Evolutionary conservation across 495 filamentous ascomycete species (phyloP).

Genomic region (Penicillium steckii): DNA sequence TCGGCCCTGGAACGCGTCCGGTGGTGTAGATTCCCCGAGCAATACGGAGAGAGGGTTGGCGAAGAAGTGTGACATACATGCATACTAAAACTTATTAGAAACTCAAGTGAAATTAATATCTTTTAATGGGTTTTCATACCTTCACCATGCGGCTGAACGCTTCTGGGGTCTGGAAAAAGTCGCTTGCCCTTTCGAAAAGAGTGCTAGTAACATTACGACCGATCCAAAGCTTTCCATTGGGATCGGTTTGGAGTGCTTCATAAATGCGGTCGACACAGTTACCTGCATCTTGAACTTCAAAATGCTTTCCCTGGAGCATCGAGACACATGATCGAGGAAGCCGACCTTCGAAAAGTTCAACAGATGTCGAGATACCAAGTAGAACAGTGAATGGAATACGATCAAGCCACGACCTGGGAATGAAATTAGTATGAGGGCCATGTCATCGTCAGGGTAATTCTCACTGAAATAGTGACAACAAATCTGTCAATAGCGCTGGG

Average conservation of each 20-base stretch:
- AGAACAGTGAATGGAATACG: slow-evolving; percentile 88
- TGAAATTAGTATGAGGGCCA: slow-evolving; percentile 16
- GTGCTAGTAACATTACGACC: slow-evolving; percentile 62
- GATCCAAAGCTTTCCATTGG: slow-evolving; percentile 57
- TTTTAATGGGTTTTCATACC: slow-evolving; percentile 49
- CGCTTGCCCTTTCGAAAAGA: slow-evolving; percentile 73
- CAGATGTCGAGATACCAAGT: slow-evolving; percentile 87
- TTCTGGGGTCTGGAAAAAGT: slow-evolving; percentile 85
- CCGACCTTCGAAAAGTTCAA: slow-evolving; percentile 83
- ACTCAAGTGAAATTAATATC: too few relatives aligned
- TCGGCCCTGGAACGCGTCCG: slow-evolving; percentile 37
- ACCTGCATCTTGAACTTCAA: slow-evolving; percentile 76
- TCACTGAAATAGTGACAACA: slow-evolving; percentile 76
- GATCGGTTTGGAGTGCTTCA: slow-evolving; percentile 59
- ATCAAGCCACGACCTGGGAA: slow-evolving; percentile 72
- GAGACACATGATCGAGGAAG: slow-evolving; percentile 73
- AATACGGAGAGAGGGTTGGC: slow-evolving; percentile 82
- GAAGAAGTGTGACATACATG: slow-evolving; percentile 95
- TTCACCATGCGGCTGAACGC: slow-evolving; percentile 77
- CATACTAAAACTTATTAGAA: slow-evolving; percentile 58
- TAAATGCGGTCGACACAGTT: slow-evolving; percentile 79
- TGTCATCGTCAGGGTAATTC: slow-evolving; percentile 7
- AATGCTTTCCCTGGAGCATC: slow-evolving; percentile 71
- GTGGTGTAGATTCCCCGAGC: slow-evolving; percentile 37
- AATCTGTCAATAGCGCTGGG: slow-evolving; percentile 68